Conservation (phyloP, 768 basidiomycete species). For the Hypholoma fasciculare region DNA sequence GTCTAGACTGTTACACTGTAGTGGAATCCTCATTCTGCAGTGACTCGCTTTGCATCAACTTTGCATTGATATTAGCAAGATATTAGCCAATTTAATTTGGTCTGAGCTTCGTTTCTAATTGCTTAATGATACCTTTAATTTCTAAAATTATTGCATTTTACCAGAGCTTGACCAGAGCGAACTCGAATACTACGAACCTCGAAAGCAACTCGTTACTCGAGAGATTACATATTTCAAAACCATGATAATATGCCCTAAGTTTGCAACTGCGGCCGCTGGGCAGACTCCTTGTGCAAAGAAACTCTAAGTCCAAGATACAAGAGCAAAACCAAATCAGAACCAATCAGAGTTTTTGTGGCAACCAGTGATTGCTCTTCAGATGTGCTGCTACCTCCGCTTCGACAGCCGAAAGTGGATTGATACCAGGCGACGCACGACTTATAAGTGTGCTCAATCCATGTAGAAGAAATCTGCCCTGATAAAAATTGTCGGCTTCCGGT, state of each 20-base stretch:
- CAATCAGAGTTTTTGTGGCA: constrained; percentile 53
- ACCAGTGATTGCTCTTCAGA: constrained; percentile 61
- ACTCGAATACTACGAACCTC: neutral
- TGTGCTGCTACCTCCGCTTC: constrained; percentile 63
- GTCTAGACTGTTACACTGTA: no score
- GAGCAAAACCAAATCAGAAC: neutral
- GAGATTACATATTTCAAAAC: no score
- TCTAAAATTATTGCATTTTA: neutral
- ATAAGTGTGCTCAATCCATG: constrained; percentile 27
- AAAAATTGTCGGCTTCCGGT: constrained; percentile 26
- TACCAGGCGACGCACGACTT: neutral
- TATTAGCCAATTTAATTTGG: no score
- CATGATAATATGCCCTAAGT: no score
- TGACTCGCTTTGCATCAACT: no score
- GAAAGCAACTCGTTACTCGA: no score
- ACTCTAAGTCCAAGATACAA: neutral
- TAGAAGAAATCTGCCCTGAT: constrained; percentile 56
- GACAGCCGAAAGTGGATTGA: constrained; percentile 33
- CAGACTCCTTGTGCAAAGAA: no score
- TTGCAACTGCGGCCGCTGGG: no score
- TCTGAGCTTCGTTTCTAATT: no score
- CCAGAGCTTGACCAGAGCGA: neutral
- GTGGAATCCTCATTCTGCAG: no score
- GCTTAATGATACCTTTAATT: no score
- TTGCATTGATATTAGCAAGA: no score